Evolutionary conservation across 2,329 filamentous ascomycete species (phyloP), one percentile per base, ranked within the genome.

Genomic region (Penicillium psychrosexuale): DNA sequence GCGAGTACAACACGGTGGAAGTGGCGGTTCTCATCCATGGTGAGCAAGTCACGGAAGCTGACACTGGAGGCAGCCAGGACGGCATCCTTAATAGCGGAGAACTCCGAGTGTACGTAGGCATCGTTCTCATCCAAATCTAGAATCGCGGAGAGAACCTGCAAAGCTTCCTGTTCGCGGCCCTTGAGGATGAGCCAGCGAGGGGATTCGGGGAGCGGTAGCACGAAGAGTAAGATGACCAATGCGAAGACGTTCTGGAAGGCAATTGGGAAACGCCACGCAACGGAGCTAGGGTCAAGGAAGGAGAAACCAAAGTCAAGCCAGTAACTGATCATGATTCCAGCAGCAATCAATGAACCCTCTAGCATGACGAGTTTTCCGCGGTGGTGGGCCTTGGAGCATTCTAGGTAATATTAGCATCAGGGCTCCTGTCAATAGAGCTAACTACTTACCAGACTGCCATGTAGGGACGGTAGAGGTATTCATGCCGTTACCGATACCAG

Each of bases 141-240:
- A 4, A 81, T 69, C 2, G 77, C 77, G 3, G 67, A 69, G 28
- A 80, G 64, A 2, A 81, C 77, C 5, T 71, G 65, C 13, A 77
- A 58, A 0, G 79, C 78, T 58, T 80, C 74, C 36, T 81, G 75
- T 55, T 82, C 78, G 27, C 75, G 71, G 45, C 80, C 81, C 61
- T 81, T 80, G 45, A 82, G 66, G 22, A 83, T 77, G 15, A 84
- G 69, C 78, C 81, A 84, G 45, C 82, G 75, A 7, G 82, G 82
- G 0, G 79, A 82, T 57, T 84, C 82, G 3, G 81, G 81, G 1
- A 83, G 68, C 5, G 72, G 70, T n/a, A 78, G 65, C 7, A 81
- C 74, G 37, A 75, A 70, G 22, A 62, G 56, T 42, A 79, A 67
- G 31, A 82, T 80, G 30, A 82, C 68, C 4, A 82, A 53, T 0